Percentiles rank a stretch among this genome's conserved stretches.
Conservation (phyloP, 2,329 filamentous ascomycete species). For the Diaporthe sp. region DNA sequence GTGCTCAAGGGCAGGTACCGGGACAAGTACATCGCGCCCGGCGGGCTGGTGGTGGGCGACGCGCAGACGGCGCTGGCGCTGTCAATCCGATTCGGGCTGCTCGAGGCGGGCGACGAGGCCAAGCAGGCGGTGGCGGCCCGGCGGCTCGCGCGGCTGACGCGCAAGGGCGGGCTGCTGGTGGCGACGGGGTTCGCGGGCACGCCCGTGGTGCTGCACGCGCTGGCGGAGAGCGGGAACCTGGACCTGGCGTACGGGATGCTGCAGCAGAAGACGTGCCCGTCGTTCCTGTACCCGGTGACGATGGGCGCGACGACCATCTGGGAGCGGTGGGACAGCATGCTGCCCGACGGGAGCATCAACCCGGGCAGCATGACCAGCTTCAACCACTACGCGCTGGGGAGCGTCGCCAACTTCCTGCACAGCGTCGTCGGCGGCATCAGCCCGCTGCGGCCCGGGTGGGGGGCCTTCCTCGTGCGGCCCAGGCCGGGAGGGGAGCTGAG, state of each 20-base stretch:
- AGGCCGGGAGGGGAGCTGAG: conserved; percentile 48
- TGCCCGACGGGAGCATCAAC: conserved; percentile 54
- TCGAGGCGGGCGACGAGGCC: conserved; percentile 14
- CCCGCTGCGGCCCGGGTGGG: conserved; percentile 50
- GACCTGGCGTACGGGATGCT: conserved; percentile 62
- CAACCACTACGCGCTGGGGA: conserved; percentile 58
- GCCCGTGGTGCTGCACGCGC: conserved; percentile 39
- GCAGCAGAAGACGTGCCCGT: conserved; percentile 55
- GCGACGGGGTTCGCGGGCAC: conserved; percentile 41
- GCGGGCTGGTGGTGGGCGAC: conserved; percentile 44
- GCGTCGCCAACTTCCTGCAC: conserved; percentile 56
- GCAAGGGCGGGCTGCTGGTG: conserved; percentile 29
- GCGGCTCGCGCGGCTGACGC: conserved; percentile 39
- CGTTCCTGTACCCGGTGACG: conserved; percentile 55
- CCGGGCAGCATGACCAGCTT: conserved; percentile 56
- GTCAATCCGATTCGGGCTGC: conserved; percentile 46
- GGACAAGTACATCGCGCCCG: conserved; percentile 45
- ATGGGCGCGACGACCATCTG: conserved; percentile 57
- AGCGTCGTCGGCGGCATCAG: conserved; percentile 50
- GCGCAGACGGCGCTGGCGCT: conserved; percentile 49
- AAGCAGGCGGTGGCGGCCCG: conserved; percentile 30
- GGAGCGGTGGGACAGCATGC: conserved; percentile 58
- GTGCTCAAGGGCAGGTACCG: conserved; percentile 45
- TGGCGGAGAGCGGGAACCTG: conserved; percentile 45
- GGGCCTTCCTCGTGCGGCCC: conserved; percentile 46